Evolutionary conservation across 176 grass and related monocot genomes (phyloP).

Genomic region (Oryza coarctata): DNA sequence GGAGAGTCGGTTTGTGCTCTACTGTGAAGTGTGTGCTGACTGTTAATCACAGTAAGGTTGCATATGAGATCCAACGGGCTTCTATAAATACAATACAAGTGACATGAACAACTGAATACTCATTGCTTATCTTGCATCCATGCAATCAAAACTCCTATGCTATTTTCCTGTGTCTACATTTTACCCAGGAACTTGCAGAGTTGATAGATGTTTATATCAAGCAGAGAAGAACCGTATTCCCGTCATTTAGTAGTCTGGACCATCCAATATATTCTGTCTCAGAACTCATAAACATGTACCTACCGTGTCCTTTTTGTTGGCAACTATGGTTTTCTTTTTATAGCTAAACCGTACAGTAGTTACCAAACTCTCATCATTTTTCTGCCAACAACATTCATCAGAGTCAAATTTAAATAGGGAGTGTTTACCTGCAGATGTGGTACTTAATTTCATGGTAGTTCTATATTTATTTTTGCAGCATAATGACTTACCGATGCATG

Average conservation of each 20-base stretch:
- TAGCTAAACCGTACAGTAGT: not conserved
- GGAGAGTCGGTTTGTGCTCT: not conserved
- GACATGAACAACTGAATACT: not conserved
- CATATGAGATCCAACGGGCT: not conserved
- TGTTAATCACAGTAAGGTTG: not conserved
- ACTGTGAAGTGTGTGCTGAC: not conserved
- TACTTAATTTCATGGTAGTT: not conserved
- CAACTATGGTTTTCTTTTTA: not conserved
- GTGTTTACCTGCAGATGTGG: not conserved
- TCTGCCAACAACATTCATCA: not conserved
- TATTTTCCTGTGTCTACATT: not conserved
- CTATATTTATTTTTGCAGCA: not conserved
- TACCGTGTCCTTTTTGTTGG: not conserved
- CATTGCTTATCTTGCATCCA: not conserved
- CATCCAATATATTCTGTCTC: slow-evolving; percentile 12
- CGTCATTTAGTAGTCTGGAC: slow-evolving; percentile 21
- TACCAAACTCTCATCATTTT: not conserved
- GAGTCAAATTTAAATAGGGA: not conserved
- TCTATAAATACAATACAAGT: not conserved
- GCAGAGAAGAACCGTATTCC: not conserved
- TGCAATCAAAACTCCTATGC: not conserved
- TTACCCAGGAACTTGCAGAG: not conserved
- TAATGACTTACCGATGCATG: slow-evolving; percentile 9
- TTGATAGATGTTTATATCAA: not conserved
- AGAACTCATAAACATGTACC: slow-evolving; percentile 24